A percentile compares a stretch with the other conserved stretches of the same genome.
Evolutionary conservation across 2,329 filamentous ascomycete genomes (phyloP).

Genomic region (Aspergillus fischeri): DNA sequence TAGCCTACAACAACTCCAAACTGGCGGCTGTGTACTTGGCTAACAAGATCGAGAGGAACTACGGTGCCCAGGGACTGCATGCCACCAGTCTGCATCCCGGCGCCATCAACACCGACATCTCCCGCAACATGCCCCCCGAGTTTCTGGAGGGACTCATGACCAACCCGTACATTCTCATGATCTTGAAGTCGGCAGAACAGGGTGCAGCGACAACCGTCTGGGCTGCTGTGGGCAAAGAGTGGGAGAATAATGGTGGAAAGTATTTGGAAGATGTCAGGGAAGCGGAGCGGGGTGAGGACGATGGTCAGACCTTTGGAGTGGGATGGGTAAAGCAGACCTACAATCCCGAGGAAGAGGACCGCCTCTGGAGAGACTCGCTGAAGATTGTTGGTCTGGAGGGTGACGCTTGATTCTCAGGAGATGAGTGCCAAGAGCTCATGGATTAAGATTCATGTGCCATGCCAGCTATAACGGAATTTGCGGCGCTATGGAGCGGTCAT

Average conservation of each 20-base stretch:
- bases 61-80: slow-evolving; percentile 43
- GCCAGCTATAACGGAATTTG: too few relatives aligned
- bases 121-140: not conserved
- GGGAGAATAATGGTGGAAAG: slow-evolving; percentile 21
- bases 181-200: slow-evolving; percentile 12
- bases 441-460: too few relatives aligned
- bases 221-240: slow-evolving; percentile 21
- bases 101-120: slow-evolving; percentile 4
- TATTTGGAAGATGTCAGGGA: slow-evolving; percentile 23
- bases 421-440: too few relatives aligned
- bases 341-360: slow-evolving; percentile 1
- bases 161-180: not conserved
- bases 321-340: slow-evolving; percentile 7
- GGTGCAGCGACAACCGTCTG: slow-evolving; percentile 25
- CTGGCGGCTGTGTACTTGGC: slow-evolving; percentile 50
- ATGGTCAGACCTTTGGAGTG: not conserved
- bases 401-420: too few relatives aligned
- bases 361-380: slow-evolving; percentile 4
- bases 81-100: slow-evolving; percentile 47
- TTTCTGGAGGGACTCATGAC: not conserved
- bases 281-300: slow-evolving; percentile 4
- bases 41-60: slow-evolving; percentile 49
- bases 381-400: not conserved
- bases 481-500: too few relatives aligned
- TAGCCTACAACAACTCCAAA: slow-evolving; percentile 49